These are phyloP conservation scores for Penicillium ochrochloron DNA, from an alignment of 495 filamentous ascomycete genomes.

Conservation along the genomic window DNA sequence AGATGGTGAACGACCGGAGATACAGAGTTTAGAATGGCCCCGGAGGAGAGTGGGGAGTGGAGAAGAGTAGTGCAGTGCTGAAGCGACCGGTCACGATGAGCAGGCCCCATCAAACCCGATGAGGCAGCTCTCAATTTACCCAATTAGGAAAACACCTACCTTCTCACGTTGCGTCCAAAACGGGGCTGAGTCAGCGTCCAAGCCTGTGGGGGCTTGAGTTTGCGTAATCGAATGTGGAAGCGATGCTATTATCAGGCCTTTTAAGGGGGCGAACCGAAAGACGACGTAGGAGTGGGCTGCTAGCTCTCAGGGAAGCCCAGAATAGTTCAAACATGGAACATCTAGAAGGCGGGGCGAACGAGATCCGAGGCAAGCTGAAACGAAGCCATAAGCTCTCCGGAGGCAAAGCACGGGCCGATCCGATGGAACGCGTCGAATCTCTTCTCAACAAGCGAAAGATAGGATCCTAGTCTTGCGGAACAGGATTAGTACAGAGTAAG, in stretches of 20 bases:
- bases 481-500: background rate
- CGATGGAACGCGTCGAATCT: background rate
- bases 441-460: background rate
- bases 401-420: constrained; percentile 4
- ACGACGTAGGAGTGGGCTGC: background rate
- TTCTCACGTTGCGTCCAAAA: background rate
- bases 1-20: constrained; percentile 29
- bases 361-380: constrained; percentile 13
- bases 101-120: background rate
- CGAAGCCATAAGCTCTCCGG: background rate
- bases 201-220: background rate
- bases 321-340: constrained; percentile 13
- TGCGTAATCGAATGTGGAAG: constrained; percentile 9
- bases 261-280: background rate
- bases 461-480: background rate
- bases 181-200: constrained; percentile 16
- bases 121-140: constrained; percentile 16
- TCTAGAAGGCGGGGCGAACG: constrained; percentile 12
- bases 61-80: background rate
- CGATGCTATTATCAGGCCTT: constrained; percentile 4
- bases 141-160: constrained; percentile 32
- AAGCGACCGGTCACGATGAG: background rate
- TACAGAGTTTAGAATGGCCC: constrained; percentile 8
- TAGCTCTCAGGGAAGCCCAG: background rate
- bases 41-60: constrained; percentile 1